These are phyloP conservation scores for Lathyrus sativus DNA, from an alignment of 306 rosid species.

Conservation along the genomic window DNA sequence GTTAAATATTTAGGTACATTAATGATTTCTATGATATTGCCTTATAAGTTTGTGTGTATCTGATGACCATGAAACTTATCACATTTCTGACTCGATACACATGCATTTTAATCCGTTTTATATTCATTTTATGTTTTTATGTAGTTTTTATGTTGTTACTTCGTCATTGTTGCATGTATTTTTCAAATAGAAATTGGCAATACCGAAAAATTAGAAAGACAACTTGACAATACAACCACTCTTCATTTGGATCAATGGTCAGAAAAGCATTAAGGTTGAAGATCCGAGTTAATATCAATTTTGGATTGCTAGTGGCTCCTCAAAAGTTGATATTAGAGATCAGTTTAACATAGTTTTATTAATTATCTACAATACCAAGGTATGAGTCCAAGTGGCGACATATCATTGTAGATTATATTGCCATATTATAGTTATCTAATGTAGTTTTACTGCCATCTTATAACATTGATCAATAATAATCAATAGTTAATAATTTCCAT, in stretches of 20 bases:
- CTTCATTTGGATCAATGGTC: conserved; percentile 5
- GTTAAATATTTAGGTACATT: too few relatives aligned
- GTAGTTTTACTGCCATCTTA: not conserved
- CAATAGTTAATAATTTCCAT: conserved; percentile 23
- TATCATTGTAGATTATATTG: not conserved
- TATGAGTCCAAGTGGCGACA: conserved; percentile 19
- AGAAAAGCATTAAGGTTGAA: conserved; percentile 8
- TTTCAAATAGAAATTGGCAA: not conserved
- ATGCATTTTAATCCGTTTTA: too few relatives aligned
- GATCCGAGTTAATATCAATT: not conserved
- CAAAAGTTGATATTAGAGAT: conserved; percentile 6
- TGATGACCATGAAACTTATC: too few relatives aligned
- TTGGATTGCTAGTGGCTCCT: conserved; percentile 15
- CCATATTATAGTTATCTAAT: too few relatives aligned
- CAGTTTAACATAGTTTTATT: conserved; percentile 14
- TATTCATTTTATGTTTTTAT: too few relatives aligned
- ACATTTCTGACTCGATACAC: too few relatives aligned
- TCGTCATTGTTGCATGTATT: too few relatives aligned
- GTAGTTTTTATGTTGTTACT: too few relatives aligned
- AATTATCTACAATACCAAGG: conserved; percentile 17
- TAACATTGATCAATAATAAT: conserved; percentile 23
- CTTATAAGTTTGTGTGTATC: too few relatives aligned
- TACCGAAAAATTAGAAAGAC: not conserved
- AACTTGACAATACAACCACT: conserved; percentile 16
- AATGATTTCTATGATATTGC: too few relatives aligned